Base-by-base conservation (phyloP, 163 green algal genomes). In the Chloromonas sp. region DNA sequence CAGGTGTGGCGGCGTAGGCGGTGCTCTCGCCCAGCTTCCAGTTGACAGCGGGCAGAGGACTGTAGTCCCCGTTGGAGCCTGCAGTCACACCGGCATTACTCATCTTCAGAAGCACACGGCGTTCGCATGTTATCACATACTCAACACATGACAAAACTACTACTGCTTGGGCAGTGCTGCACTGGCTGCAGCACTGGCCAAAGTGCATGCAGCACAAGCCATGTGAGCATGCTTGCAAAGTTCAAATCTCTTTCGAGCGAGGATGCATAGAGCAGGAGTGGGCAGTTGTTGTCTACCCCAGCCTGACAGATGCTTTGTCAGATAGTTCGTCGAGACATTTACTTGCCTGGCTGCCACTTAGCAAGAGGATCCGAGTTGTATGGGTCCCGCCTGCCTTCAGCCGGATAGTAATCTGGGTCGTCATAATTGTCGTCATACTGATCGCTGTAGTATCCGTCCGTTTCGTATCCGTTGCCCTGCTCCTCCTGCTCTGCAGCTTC, bases 401-500 rank as follows among this genome's bases (percentile, higher is more conserved):
- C 36, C 36, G 36, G 36, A 36, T 36, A 36, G 36, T 36, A 36
- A 36, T 36, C 36, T 36, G 36, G 36, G 36, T 36, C 36, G 36
- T 36, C 36, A 36, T 36, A 36, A 36, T 36, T 36, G 36, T 36
- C 36, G 36, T 36, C 36, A 36, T 36, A 36, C 36, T 36, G 36
- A 36, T 36, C 36, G 36, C 36, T 36, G 36, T 36, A 36, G 36
- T 60, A 61, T 61, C 79, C 2, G 58, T 71, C 3, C 15, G 58
- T 60, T 58, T 5, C 13, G 11, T 58, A 58, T 2, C 79, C 11
- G 3, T 60, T 5, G 74, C 57, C 82, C 60, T 86, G 1, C 71
- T 77, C 70, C 61, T 81, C 61, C 85, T 82, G 57, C n/a, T 71
- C 84, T 8, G 62, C 78, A 1, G 84, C 79, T 76, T 60, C 86